These are phyloP conservation scores for Coffea canephora DNA, from an alignment of 257 asterid genomes.

Conservation along the genomic window DNA sequence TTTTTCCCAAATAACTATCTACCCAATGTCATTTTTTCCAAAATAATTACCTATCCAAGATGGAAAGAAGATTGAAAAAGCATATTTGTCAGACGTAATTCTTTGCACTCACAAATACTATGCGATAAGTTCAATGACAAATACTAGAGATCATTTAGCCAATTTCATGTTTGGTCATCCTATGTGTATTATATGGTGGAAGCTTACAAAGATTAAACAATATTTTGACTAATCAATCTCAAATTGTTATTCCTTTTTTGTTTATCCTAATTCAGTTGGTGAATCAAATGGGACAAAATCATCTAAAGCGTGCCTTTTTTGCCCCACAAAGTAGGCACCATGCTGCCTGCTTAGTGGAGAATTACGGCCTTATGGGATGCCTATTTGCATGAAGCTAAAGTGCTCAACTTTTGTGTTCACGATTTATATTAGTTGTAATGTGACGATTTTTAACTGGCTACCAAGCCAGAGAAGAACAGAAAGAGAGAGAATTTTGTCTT, in stretches of 20 bases:
- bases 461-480: neutral
- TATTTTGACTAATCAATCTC: neutral
- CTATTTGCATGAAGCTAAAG: neutral
- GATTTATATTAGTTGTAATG: neutral
- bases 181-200: neutral
- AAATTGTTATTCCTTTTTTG: neutral
- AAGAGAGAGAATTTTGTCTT: neutral
- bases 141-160: neutral
- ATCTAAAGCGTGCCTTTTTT: neutral
- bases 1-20: no score
- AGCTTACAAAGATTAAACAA: no score
- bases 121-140: no score
- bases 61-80: no score
- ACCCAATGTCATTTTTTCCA: no score
- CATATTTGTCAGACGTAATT: no score
- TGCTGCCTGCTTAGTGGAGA: neutral
- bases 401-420: constrained; percentile 13
- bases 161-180: neutral
- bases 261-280: neutral
- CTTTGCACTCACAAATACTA: no score
- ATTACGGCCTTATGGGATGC: no score
- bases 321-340: neutral
- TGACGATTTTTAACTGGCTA: neutral
- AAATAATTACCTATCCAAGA: no score
- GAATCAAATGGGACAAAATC: neutral